These are phyloP conservation scores for Monosporascus sp. DNA, from an alignment of 2,329 filamentous ascomycete species.

Conservation along the genomic window DNA sequence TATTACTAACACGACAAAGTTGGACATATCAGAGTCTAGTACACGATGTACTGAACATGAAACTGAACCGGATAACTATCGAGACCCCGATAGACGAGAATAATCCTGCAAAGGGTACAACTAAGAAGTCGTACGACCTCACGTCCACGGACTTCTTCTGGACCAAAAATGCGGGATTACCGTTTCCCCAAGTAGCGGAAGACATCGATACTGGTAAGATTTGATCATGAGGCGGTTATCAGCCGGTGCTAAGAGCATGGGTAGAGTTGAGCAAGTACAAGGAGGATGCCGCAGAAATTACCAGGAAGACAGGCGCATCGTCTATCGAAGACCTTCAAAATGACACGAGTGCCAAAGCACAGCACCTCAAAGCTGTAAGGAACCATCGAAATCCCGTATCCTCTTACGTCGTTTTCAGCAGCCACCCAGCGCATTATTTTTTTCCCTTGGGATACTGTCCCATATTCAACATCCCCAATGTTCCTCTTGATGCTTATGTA, in stretches of 20 bases:
- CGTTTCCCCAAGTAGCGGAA: slow-evolving; percentile 93
- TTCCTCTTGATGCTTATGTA: no score
- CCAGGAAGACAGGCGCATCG: slow-evolving; percentile 88
- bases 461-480: no score
- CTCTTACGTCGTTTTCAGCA: no score
- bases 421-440: no score
- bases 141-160: slow-evolving; percentile 93
- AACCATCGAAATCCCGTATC: not conserved
- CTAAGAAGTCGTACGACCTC: slow-evolving; percentile 86
- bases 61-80: slow-evolving; percentile 90
- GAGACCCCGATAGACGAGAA: slow-evolving; percentile 76
- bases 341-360: slow-evolving; percentile 81
- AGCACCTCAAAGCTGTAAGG: slow-evolving; percentile 74
- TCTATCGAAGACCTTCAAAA: slow-evolving; percentile 90
- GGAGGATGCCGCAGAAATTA: slow-evolving; percentile 89
- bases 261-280: slow-evolving; percentile 85
- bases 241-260: not conserved
- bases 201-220: slow-evolving; percentile 67
- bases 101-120: slow-evolving; percentile 67
- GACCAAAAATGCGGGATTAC: slow-evolving; percentile 82
- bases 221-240: not conserved
- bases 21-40: slow-evolving; percentile 74
- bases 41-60: slow-evolving; percentile 67
- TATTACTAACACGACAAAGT: not conserved
- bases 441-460: no score